A percentile compares a stretch with the other conserved stretches of the same genome.
Conservation (phyloP, 352 stramenopile species). For the Pythium aquatile region DNA sequence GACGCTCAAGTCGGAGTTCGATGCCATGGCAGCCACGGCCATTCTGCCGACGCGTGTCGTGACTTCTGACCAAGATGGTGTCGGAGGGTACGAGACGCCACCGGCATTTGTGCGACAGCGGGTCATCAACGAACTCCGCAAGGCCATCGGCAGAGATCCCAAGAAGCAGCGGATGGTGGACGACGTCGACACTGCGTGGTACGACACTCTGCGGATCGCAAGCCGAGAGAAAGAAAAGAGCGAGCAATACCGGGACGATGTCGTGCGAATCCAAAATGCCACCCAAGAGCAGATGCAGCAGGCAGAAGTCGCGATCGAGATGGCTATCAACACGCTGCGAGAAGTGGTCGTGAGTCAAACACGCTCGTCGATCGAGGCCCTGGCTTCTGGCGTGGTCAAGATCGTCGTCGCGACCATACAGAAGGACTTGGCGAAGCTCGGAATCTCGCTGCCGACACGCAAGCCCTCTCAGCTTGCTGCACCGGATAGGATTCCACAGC, state of each 20-base stretch:
- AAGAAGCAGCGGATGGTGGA: slow-evolving; percentile 3
- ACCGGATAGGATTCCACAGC: background rate
- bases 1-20: background rate
- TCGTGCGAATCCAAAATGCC: slow-evolving; percentile 9
- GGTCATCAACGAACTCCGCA: slow-evolving; percentile 4
- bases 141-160: background rate
- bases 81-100: background rate
- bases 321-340: background rate
- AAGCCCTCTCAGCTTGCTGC: background rate
- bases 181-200: background rate
- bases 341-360: background rate
- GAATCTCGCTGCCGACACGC: background rate
- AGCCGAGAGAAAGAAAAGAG: background rate
- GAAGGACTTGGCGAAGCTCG: background rate
- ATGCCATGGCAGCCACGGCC: background rate
- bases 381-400: background rate
- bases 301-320: background rate
- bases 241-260: slow-evolving; percentile 4
- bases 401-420: background rate
- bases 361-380: background rate
- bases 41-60: background rate
- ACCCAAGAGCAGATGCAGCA: background rate
- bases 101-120: background rate
- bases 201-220: background rate
- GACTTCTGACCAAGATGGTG: background rate